Evolutionary conservation across 192 early-diverging fungal species (phyloP).

Genomic region (Anaeromyces robustus): DNA sequence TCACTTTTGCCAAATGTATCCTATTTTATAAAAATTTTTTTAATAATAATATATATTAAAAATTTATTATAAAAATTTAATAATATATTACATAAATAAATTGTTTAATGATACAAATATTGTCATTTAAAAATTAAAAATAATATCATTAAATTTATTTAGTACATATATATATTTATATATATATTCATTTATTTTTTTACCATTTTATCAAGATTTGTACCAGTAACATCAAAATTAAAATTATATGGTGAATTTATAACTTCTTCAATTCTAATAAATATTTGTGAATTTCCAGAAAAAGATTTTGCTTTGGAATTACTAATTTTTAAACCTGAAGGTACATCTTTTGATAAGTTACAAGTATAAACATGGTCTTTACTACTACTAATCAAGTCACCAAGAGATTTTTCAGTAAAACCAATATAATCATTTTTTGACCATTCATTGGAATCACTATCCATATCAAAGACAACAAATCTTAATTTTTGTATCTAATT

Average conservation of each 20-base stretch:
- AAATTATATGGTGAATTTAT: not conserved
- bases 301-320: not conserved
- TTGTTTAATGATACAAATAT: no score
- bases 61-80: no score
- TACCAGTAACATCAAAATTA: not conserved
- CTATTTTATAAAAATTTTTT: no score
- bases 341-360: not conserved
- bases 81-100: no score
- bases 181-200: not conserved
- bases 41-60: no score
- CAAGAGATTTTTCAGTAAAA: not conserved
- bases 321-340: not conserved
- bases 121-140: no score
- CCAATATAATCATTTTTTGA: not conserved
- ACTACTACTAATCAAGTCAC: not conserved
- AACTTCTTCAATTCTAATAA: not conserved
- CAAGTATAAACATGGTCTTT: not conserved
- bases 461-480: not conserved
- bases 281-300: not conserved
- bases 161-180: no score
- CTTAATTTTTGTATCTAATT: not conserved
- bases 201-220: not conserved
- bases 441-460: not conserved
- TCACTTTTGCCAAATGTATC: no score
- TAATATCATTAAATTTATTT: no score